Conservation (phyloP, 306 rosid species). For the Acmispon strigosus region DNA sequence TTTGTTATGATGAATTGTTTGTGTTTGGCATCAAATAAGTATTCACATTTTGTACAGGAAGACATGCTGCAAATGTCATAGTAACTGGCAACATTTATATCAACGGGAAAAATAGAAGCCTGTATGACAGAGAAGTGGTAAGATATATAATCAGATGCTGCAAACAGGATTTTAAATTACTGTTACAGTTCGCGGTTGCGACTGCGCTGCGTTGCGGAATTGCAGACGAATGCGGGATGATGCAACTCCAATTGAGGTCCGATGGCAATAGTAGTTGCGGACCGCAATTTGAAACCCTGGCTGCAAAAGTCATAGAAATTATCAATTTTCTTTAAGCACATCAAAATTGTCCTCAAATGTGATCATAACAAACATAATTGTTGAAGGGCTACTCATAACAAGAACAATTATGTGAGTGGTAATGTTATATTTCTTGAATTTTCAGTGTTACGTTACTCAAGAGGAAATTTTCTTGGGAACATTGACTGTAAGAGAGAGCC, state of each 20-base stretch:
- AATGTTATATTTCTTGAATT: neutral
- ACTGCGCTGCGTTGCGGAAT: too few species aligned
- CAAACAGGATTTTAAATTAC: too few species aligned
- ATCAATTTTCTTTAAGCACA: too few species aligned
- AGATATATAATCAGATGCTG: constrained; percentile 2
- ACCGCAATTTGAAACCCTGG: too few species aligned
- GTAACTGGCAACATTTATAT: constrained; percentile 43
- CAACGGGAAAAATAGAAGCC: constrained; percentile 39
- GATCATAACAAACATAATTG: neutral
- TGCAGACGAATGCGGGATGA: too few species aligned
- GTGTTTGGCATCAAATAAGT: neutral
- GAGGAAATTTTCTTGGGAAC: constrained; percentile 67
- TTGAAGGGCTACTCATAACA: too few species aligned
- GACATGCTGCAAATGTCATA: constrained; percentile 32
- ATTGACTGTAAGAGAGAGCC: constrained; percentile 61
- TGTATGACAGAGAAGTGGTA: constrained; percentile 41
- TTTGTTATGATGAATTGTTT: too few species aligned
- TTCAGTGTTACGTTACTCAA: constrained; percentile 75
- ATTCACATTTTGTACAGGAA: constrained; percentile 28
- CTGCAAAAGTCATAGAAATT: neutral
- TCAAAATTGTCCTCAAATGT: neutral
- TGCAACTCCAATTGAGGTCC: too few species aligned
- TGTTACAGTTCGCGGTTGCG: too few species aligned
- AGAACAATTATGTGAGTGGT: too few species aligned
- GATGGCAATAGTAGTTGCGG: too few species aligned